phyloP scores from a whole-genome alignment of 1,284 basidiomycete species.

The Ustilago vetiveriae region DNA sequence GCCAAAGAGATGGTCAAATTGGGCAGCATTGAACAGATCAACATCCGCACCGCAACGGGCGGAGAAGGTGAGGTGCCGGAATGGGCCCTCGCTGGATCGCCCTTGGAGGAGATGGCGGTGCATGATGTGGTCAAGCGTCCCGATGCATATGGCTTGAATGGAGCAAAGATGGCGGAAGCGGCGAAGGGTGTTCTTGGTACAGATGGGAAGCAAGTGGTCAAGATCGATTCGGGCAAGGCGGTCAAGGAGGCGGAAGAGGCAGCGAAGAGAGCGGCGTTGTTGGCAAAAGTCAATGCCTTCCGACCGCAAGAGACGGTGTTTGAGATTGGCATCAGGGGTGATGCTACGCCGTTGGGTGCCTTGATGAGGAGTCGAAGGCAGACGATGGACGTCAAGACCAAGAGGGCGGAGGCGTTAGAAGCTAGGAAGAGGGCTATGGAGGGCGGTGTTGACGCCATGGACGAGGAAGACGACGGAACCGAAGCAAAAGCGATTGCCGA shows the following conservation, averaged over 20 bases:
- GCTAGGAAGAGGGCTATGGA: constrained; percentile 59
- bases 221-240: constrained; percentile 8
- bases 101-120: constrained; percentile 75
- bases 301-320: constrained; percentile 89
- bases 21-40: constrained; percentile 53
- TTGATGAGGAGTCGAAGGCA: constrained; percentile 90
- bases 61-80: constrained; percentile 43
- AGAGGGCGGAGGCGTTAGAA: constrained; percentile 67
- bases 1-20: constrained; percentile 84
- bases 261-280: constrained; percentile 73
- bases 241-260: constrained; percentile 70
- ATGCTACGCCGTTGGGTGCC: constrained; percentile 66
- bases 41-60: constrained; percentile 32
- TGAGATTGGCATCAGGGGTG: constrained; percentile 83
- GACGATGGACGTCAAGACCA: constrained; percentile 73
- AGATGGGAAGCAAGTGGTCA: constrained; percentile 1
- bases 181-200: constrained; percentile 10
- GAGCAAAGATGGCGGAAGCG: constrained; percentile 14
- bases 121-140: constrained; percentile 73
- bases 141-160: constrained; percentile 47
- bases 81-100: constrained; percentile 74
- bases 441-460: constrained; percentile 16
- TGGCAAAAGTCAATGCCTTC: constrained; percentile 83
- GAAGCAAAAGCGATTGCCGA: neutral
- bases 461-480: constrained; percentile 14